Base-by-base conservation (phyloP, 2,329 filamentous ascomycete species). In the Diplocarpon rosae region DNA sequence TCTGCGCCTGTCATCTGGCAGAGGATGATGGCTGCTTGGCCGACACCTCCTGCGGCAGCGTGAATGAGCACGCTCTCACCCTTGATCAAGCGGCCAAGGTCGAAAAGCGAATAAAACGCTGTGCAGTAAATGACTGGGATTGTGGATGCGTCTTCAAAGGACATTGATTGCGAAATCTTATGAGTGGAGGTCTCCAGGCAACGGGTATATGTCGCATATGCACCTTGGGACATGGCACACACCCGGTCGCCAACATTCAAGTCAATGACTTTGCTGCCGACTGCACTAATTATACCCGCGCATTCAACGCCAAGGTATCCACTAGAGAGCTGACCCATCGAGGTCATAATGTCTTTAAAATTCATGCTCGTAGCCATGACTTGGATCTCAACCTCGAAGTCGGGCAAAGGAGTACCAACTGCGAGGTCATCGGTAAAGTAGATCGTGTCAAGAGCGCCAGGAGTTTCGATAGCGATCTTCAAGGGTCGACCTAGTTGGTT, bases 61-160 rank as follows among this genome's bases (percentile, higher is more conserved):
- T 67, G 65, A 0, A 68, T 61, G 7, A 68, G 47, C 0, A 67
- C 51, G 1, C 49, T 54, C 32, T 67, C 58, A 0, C 50, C 52
- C 27, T 50, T 47, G 2, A 24, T 20, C 2, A 62, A 36, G 5
- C 52, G 48, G 7, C 50, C 60, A 8, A 58, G 42, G 24, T 60
- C 49, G 11, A 55, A 46, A 0, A 62, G 40, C 1, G 53, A 49
- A 38, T 60, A 54, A 43, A 56, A 58, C 0, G 60, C 58, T 12
- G 59, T 60, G 33, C 49, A 52, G 32, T 49, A 61, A 13, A 54
- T 51, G 12, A 56, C 49, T 10, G 59, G 59, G 2, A 62, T 49
- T 0, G 57, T 53, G 0, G 58, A 46, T 13, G 56, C 58, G 35
- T 47, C 43, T 42, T 60, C 54, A 24, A 61, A 61, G 11, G 47